Conservation (phyloP, 2,329 filamentous ascomycete genomes). For the Pseudogymnoascus sp. region DNA sequence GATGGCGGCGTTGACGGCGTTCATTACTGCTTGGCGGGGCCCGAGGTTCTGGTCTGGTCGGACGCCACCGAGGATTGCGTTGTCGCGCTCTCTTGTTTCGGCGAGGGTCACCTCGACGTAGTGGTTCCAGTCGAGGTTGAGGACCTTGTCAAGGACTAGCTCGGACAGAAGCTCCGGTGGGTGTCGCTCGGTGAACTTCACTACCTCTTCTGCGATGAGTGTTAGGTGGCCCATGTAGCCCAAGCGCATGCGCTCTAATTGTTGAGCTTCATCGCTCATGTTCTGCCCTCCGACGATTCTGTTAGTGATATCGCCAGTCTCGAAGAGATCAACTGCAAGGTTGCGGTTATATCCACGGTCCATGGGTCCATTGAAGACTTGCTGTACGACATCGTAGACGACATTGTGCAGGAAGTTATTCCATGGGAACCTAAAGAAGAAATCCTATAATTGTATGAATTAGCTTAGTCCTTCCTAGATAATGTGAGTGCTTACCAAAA, state of each 20-base stretch:
- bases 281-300: constrained; percentile 87
- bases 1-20: constrained; percentile 47
- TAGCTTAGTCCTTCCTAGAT: constrained; percentile 11
- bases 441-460: constrained; percentile 50
- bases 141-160: constrained; percentile 76
- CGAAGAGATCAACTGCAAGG: constrained; percentile 86
- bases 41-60: constrained; percentile 83
- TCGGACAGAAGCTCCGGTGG: constrained; percentile 80
- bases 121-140: constrained; percentile 83
- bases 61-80: constrained; percentile 94
- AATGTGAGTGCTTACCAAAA: constrained; percentile 57
- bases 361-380: constrained; percentile 98
- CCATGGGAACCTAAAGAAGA: constrained; percentile 98
- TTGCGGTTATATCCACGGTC: constrained; percentile 88
- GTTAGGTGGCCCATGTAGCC: constrained; percentile 99
- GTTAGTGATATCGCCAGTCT: constrained; percentile 79
- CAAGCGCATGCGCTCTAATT: constrained; percentile 76
- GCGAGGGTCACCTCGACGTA: constrained; percentile 91
- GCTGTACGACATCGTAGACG: constrained; percentile 96
- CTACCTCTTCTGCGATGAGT: constrained; percentile 93
- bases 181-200: constrained; percentile 95
- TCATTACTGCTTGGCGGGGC: constrained; percentile 57
- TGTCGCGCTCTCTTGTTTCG: constrained; percentile 90
- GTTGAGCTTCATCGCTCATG: constrained; percentile 77
- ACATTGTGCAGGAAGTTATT: constrained; percentile 99